These are phyloP conservation scores for Russula ochroleuca DNA, from an alignment of 768 basidiomycete species.

Conservation along the genomic window DNA sequence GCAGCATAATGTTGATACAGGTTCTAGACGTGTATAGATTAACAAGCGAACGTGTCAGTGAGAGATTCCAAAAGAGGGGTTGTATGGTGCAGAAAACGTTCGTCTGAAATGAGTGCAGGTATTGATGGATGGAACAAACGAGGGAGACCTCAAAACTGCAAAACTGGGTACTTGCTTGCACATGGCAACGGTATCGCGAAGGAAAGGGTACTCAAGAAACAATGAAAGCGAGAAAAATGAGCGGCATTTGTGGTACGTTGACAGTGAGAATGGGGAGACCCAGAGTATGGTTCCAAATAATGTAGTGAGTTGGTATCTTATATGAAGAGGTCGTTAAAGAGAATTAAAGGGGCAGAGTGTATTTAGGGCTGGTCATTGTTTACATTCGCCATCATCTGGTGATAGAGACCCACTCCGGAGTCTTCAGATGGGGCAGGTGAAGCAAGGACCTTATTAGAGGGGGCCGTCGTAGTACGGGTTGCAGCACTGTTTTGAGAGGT, in stretches of 20 bases:
- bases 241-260: slow-evolving; percentile 26
- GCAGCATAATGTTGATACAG: slow-evolving; percentile 35
- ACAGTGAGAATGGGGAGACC: slow-evolving; percentile 29
- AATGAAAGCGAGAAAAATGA: slow-evolving; percentile 18
- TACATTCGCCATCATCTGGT: slow-evolving; percentile 69
- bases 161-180: slow-evolving; percentile 13
- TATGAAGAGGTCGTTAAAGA: slow-evolving; percentile 19
- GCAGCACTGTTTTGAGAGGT: slow-evolving; percentile 69
- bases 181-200: slow-evolving; percentile 29
- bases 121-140: slow-evolving; percentile 14
- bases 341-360: slow-evolving; percentile 31
- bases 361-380: slow-evolving; percentile 32
- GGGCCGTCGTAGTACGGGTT: slow-evolving; percentile 36
- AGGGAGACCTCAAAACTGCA: slow-evolving; percentile 11
- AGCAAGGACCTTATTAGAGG: slow-evolving; percentile 44
- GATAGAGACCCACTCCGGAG: slow-evolving; percentile 80
- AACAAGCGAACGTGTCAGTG: slow-evolving; percentile 30
- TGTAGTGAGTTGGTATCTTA: slow-evolving; percentile 25
- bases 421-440: slow-evolving; percentile 79
- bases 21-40: slow-evolving; percentile 32
- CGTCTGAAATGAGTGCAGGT: slow-evolving; percentile 25
- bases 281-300: slow-evolving; percentile 29
- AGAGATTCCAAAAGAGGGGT: slow-evolving; percentile 24
- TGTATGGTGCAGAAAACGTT: slow-evolving; percentile 24
- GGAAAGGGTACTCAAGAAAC: slow-evolving; percentile 22